A percentile compares a stretch with the other conserved stretches of the same genome.
Evolutionary conservation across 768 basidiomycete species (phyloP).

Genomic region (Calvatia gigantea): DNA sequence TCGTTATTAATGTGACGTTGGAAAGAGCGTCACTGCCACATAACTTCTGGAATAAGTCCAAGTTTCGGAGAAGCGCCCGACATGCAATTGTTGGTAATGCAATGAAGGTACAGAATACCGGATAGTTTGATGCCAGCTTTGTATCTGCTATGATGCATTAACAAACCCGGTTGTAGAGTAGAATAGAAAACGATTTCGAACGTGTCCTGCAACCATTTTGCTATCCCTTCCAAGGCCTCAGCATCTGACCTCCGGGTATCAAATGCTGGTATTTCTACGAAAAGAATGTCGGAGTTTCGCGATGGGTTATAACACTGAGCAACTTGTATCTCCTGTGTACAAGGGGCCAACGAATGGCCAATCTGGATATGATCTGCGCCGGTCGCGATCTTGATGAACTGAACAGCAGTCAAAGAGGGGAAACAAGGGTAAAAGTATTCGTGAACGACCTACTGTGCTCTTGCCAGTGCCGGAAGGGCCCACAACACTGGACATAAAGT

Average conservation of each 20-base stretch:
- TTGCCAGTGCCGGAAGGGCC: too few species aligned
- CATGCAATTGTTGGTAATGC: neutral
- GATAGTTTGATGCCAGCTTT: slow-evolving; percentile 6
- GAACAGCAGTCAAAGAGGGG: too few species aligned
- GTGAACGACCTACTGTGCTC: too few species aligned
- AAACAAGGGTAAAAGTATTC: too few species aligned
- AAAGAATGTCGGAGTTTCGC: slow-evolving; percentile 10
- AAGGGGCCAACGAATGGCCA: too few species aligned
- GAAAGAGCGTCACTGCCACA: slow-evolving; percentile 6
- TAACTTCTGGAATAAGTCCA: slow-evolving; percentile 11
- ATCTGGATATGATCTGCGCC: too few species aligned
- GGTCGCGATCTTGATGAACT: neutral
- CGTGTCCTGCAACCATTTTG: neutral
- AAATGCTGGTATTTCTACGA: slow-evolving; percentile 27
- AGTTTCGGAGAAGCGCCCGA: slow-evolving; percentile 5
- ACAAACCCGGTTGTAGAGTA: neutral
- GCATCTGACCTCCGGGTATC: slow-evolving; percentile 15
- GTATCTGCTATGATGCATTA: neutral
- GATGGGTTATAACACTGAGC: neutral
- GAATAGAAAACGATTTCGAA: neutral
- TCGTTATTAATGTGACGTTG: slow-evolving; percentile 13
- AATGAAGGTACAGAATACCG: slow-evolving; percentile 12
- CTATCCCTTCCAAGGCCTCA: neutral
- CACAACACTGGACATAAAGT: too few species aligned
- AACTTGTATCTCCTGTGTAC: too few species aligned